phyloP scores from a whole-genome alignment of 495 filamentous ascomycete species.

The Podospora sp. region DNA sequence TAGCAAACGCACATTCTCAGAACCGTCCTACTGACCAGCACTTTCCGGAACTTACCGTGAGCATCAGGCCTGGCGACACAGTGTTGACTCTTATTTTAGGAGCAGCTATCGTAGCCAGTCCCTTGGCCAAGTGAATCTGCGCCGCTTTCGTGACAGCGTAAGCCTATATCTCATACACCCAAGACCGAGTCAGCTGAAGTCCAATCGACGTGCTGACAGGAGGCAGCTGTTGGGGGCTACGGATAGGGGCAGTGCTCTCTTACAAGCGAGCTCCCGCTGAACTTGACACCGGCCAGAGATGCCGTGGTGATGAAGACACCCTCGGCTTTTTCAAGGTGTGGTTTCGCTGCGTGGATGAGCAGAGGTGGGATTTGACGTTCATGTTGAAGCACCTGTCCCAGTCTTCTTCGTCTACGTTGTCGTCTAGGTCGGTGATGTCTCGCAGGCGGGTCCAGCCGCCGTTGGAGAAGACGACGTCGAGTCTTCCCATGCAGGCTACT shows the following conservation, averaged over 20 bases:
- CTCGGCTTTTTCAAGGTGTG: constrained; percentile 50
- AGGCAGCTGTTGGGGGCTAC: neutral
- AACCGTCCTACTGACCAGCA: no score
- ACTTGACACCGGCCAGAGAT: constrained; percentile 55
- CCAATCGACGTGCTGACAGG: neutral
- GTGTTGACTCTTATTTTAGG: constrained; percentile 58
- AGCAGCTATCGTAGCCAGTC: constrained; percentile 51
- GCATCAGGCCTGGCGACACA: constrained; percentile 54
- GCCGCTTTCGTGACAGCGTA: constrained; percentile 60
- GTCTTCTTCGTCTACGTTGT: constrained; percentile 58
- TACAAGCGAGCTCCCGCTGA: constrained; percentile 53
- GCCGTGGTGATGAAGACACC: constrained; percentile 59
- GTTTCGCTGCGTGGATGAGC: constrained; percentile 53
- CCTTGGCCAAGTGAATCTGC: constrained; percentile 58
- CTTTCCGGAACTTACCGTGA: constrained; percentile 43
- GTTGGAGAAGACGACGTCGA: constrained; percentile 61
- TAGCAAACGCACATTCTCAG: constrained; percentile 25
- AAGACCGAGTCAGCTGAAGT: neutral
- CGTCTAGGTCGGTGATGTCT: constrained; percentile 53
- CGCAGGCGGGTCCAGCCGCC: constrained; percentile 58
- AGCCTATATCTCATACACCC: constrained; percentile 28
- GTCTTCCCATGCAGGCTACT: constrained; percentile 46
- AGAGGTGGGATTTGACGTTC: constrained; percentile 62
- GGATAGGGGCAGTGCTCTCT: neutral
- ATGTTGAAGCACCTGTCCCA: constrained; percentile 60